Percentiles rank a stretch among this genome's conserved stretches.
These are phyloP conservation scores for Dryadomyces quercus-mongolicae DNA, from an alignment of 2,329 filamentous ascomycete species.

Conservation along the genomic window DNA sequence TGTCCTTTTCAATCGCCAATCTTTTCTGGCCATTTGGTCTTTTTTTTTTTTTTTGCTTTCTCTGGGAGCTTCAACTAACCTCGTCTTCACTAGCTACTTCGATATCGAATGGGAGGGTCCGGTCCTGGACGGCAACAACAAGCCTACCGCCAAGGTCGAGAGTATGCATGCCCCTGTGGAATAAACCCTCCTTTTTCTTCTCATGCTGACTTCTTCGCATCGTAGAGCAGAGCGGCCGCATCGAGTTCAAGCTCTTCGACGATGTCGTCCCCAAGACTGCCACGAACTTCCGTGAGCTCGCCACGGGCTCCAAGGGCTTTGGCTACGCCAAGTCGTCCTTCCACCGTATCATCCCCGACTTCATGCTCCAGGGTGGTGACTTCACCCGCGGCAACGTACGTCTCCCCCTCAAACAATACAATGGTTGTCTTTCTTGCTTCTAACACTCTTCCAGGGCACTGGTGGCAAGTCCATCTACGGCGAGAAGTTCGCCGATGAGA, in stretches of 20 bases:
- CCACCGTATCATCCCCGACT: constrained; percentile 85
- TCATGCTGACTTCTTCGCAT: neutral
- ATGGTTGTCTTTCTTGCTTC: neutral
- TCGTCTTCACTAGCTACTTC: constrained; percentile 44
- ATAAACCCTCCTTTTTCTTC: neutral
- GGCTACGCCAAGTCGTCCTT: constrained; percentile 76
- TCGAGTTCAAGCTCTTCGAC: constrained; percentile 76
- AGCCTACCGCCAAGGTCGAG: constrained; percentile 41
- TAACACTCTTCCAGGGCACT: constrained; percentile 51
- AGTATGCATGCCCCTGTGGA: constrained; percentile 36
- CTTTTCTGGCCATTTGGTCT: no score
- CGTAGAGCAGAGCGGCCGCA: constrained; percentile 60
- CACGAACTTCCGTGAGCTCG: constrained; percentile 75
- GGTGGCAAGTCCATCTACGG: constrained; percentile 92
- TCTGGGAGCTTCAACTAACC: neutral
- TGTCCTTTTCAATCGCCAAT: neutral
- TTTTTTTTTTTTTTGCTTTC: neutral
- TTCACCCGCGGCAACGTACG: constrained; percentile 86
- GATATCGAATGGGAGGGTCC: constrained; percentile 64
- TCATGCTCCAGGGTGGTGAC: constrained; percentile 96
- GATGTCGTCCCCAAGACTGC: constrained; percentile 79
- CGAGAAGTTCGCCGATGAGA: constrained; percentile 90
- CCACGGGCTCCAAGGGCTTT: constrained; percentile 68
- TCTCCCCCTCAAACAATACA: constrained; percentile 14
- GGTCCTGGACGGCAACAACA: constrained; percentile 48